Base-by-base conservation (phyloP, 75 land plant genomes). In the Selaginella moellendorffii region DNA sequence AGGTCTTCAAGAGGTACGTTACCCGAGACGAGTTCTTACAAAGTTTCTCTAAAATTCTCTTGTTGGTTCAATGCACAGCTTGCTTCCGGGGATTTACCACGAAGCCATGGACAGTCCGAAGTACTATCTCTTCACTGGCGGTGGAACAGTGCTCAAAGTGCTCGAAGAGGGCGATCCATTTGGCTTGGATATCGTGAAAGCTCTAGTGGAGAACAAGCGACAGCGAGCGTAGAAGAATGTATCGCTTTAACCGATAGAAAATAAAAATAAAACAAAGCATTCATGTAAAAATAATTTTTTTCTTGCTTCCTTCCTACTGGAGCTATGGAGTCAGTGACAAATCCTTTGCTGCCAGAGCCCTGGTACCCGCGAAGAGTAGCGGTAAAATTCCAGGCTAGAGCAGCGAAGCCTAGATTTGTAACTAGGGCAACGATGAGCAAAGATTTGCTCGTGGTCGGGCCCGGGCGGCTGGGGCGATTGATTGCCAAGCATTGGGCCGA, bases 391-490 rank as follows among this genome's bases (percentile, higher is more conserved):
- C n/a, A n/a, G n/a, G n/a, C n/a, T n/a, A n/a, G n/a, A n/a, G n/a
- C n/a, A n/a, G n/a, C n/a, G n/a, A n/a, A n/a, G n/a, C n/a, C n/a
- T n/a, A n/a, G n/a, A n/a, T n/a, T n/a, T n/a, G n/a, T n/a, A 5
- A 36, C 46, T 5, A 36, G 5, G 46, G 46, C 46, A 5, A 36
- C 46, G 14, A 36, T 5, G 10, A 36, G 46, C 14, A 36, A 36
- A 36, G 92, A 84, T 71, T 62, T 86, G 36, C 72, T 86, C 61
- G 81, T 91, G 19, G 80, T 91, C 8, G 97, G 97, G 28, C 92
- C 97, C 22, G 97, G 97, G 24, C 88, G 86, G 28, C 81, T 91
- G 20, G 97, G 97, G 0, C 80, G 85, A 10, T 61, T 91, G 10
- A 83, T 91, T 2, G 92, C 92, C 23, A 72, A 79, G 29, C 60